Evolutionary conservation across 2,329 filamentous ascomycete species (phyloP), one percentile per base, ranked within the genome.

Genomic region (Fusarium sp.): DNA sequence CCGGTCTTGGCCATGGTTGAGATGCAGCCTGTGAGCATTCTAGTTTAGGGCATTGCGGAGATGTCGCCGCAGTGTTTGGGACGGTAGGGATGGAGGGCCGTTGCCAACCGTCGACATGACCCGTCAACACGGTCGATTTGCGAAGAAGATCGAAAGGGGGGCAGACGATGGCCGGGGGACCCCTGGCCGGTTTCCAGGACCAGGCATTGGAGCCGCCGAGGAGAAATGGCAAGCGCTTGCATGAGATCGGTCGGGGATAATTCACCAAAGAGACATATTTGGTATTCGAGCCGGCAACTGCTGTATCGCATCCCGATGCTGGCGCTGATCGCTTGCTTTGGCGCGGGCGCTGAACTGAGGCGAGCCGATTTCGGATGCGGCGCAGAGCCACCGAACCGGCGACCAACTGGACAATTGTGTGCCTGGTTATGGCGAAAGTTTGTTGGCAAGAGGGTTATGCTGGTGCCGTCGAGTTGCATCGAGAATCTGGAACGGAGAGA

Each of bases 171-270:
- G 25, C 52, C 68, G 36, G 36, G 72, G 70, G 50, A 45, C 22
- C 71, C 63, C 50, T 61, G 63, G 38, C 40, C 38, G 33, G 11
- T 42, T 27, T 25, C 54, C 52, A 52, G 59, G 50, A 61, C 62
- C 42, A 42, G 59, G 59, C 54, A 50, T 47, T 63, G 58, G 66
- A 71, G 68, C 58, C 58, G 52, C 29, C 59, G 57, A 64, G 29
- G 56, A 69, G 63, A 65, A 54, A 45, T 63, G 67, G 66, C 59
- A 68, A 65, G 47, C 67, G 62, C 50, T 54, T 77, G 70, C 74
- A 77, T 77, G 74, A 78, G 70, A 78, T 70, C 68, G 69, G 69
- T 75, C 67, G 61, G 71, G 68, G 63, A 73, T 70, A 64, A 52
- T 67, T 67, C 50, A 77, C 64, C 42, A 71, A 74, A 75, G 56